These are phyloP conservation scores for Microcyclospora pomicola DNA, from an alignment of 2,329 filamentous ascomycete species.

Conservation along the genomic window DNA sequence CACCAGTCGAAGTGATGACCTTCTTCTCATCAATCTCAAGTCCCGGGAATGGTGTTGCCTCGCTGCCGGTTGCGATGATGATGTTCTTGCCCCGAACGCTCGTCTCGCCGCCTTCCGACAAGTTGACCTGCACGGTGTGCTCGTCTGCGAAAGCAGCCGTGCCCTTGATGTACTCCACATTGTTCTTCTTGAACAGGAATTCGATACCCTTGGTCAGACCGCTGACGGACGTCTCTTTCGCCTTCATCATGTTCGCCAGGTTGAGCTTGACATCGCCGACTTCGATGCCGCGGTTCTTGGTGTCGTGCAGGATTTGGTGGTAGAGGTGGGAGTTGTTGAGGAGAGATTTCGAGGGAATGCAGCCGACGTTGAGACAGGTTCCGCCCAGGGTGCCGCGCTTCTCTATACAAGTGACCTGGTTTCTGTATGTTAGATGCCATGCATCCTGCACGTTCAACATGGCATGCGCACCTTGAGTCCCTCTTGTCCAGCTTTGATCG, in stretches of 20 bases:
- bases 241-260: constrained; percentile 91
- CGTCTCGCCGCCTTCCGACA: constrained; percentile 83
- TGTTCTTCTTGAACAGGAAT: constrained; percentile 98
- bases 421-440: constrained; percentile 3
- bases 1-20: constrained; percentile 91
- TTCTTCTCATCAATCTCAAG: constrained; percentile 95
- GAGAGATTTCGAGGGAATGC: constrained; percentile 97
- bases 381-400: constrained; percentile 91
- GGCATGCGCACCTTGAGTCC: constrained; percentile 63
- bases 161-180: constrained; percentile 94
- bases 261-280: constrained; percentile 96
- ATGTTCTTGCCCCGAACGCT: constrained; percentile 89
- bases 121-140: constrained; percentile 39
- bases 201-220: constrained; percentile 94
- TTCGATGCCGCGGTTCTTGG: constrained; percentile 92
- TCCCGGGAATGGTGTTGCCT: constrained; percentile 91
- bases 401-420: constrained; percentile 87
- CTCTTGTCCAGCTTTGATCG: constrained; percentile 97
- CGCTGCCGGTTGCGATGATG: constrained; percentile 88
- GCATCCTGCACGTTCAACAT: constrained; percentile 4
- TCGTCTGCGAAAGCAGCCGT: constrained; percentile 65
- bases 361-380: constrained; percentile 97
- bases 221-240: constrained; percentile 81
- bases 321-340: constrained; percentile 99
- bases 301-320: constrained; percentile 93